Evolutionary conservation across 345 rosid species (phyloP).

Genomic region (Eucalyptus caleyi): DNA sequence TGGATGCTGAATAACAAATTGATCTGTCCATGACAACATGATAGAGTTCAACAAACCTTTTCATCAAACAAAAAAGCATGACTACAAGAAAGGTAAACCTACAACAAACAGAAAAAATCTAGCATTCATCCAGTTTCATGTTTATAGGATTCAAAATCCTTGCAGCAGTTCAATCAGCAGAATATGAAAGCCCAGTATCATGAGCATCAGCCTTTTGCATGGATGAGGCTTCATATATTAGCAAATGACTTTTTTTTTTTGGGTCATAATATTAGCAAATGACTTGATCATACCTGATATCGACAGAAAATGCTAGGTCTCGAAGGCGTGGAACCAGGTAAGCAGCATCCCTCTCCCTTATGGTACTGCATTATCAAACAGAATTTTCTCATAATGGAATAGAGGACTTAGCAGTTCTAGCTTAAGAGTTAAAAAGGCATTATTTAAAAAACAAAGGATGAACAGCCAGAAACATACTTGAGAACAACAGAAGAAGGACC

Average conservation of each 20-base stretch:
- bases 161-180: background rate
- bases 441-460: background rate
- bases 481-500: constrained; percentile 89
- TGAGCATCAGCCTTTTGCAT: background rate
- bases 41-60: background rate
- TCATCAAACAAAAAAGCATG: background rate
- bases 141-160: background rate
- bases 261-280: background rate
- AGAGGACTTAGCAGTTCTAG: background rate
- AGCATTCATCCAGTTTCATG: background rate
- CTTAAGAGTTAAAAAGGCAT: background rate
- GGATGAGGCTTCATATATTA: background rate
- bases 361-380: constrained; percentile 36
- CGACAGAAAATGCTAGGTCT: constrained; percentile 64
- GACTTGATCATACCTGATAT: constrained; percentile 21
- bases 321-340: constrained; percentile 77
- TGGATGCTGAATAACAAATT: background rate
- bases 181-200: background rate
- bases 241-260: background rate
- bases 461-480: constrained; percentile 39
- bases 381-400: background rate
- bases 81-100: background rate
- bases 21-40: background rate
- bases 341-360: constrained; percentile 60
- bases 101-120: background rate